These are phyloP conservation scores for Lodderomyces parapsilosis DNA, from an alignment of 1,139 yeast genomes.

Conservation along the genomic window DNA sequence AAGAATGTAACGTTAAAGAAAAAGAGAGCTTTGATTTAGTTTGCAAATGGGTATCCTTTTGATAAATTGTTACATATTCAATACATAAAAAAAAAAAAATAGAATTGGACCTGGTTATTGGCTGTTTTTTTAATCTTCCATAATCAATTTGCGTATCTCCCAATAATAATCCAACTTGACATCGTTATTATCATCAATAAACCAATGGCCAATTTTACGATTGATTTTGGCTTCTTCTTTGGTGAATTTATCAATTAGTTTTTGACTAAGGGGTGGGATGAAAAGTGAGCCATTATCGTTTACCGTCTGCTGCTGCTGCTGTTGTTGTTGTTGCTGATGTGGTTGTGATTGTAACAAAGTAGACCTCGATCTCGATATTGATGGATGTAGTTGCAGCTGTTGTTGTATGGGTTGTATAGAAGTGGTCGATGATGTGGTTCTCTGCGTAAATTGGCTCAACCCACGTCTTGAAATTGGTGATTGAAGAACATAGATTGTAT, in stretches of 20 bases:
- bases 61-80: background rate
- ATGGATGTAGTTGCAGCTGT: conserved; percentile 12
- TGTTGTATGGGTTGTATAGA: conserved; percentile 13
- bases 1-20: background rate
- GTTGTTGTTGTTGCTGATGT: background rate
- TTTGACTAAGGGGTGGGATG: conserved; percentile 26
- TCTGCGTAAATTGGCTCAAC: conserved; percentile 32
- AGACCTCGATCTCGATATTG: background rate
- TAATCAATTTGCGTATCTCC: conserved; percentile 57
- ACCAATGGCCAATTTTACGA: conserved; percentile 54
- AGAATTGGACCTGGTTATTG: background rate
- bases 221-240: conserved; percentile 53
- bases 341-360: background rate
- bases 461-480: conserved; percentile 20
- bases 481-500: conserved; percentile 5
- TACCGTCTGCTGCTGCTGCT: conserved; percentile 9
- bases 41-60: background rate
- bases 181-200: conserved; percentile 25
- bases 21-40: too few relatives aligned
- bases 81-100: conserved; percentile 1
- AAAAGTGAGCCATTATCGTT: too few relatives aligned
- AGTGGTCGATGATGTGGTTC: conserved; percentile 27
- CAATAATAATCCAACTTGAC: conserved; percentile 43
- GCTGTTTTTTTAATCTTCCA: conserved; percentile 34
- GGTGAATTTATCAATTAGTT: conserved; percentile 38